Evolutionary conservation across 345 rosid species (phyloP).

Genomic region (Eucalyptus rudis): DNA sequence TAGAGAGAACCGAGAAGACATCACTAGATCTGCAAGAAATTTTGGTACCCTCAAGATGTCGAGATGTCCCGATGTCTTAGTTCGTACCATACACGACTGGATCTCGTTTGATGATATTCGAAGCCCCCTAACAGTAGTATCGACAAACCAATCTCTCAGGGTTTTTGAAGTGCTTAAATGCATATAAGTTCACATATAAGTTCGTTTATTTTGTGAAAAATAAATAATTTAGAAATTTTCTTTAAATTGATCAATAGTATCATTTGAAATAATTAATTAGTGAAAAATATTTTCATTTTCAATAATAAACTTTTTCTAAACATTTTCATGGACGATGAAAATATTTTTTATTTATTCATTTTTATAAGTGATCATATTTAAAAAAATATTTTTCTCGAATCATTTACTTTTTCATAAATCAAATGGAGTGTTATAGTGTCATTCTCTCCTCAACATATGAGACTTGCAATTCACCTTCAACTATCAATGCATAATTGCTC

Average conservation of each 20-base stretch:
- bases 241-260: rapidly evolving
- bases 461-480: background rate
- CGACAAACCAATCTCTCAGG: rapidly evolving
- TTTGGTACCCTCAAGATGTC: background rate
- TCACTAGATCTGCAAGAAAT: background rate
- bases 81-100: background rate
- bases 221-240: rapidly evolving
- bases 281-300: too few species aligned
- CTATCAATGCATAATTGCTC: background rate
- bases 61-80: background rate
- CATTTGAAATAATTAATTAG: too few species aligned
- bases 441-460: background rate
- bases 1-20: background rate
- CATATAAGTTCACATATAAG: rapidly evolving
- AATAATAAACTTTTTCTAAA: too few species aligned
- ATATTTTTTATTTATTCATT: rapidly evolving
- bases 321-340: rapidly evolving
- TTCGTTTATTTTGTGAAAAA: rapidly evolving
- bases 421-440: background rate
- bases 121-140: background rate
- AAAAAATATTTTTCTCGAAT: too few species aligned
- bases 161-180: background rate
- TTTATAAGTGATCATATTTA: rapidly evolving
- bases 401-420: background rate
- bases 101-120: background rate